Base-by-base conservation (phyloP, 306 rosid species). In the Cucumis cinereus region DNA sequence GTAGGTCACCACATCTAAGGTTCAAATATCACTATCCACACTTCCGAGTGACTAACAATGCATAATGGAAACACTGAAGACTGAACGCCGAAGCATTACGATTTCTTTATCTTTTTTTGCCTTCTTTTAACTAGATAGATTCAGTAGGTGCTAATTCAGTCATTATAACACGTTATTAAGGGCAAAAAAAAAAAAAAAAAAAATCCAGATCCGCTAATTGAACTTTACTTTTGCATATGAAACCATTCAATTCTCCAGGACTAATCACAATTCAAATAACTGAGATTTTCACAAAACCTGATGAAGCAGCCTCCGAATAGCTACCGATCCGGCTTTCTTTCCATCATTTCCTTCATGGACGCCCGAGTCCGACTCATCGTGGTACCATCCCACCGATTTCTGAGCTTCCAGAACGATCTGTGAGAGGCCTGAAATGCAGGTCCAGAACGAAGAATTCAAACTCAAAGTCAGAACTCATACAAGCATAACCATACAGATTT, bases 321-420 rank as follows among this genome's bases (percentile, higher is more conserved):
- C 57, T 59, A 67, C 78, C 49, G 78, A 79, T 66, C 83, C 79
- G 38, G 62, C 81, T 41, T 84, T 81, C 76, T 76, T 79, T 53
- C 59, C 77, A 69, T 59, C 81, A 38, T 74, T 22, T 24, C 59
- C 72, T 1, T 81, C 75, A 20, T 28, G 77, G 61, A 70, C 12
- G 1, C 90, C 88, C 33, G 85, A 81, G 50, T 82, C 87, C 75
- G 90, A 81, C 77, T 87, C 90, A 83, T 79, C 87, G 82, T 83
- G 86, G 82, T 85, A 85, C 91, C 91, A 93, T 41, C 96, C 96
- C 28, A 92, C 89, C 52, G 97, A 75, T 88, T 80, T 90, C 86
- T 90, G 97, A 59, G 96, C 96, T 77, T 92, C 93, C 35, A 90
- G 54, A 61, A 92, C 97, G 84, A 92, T 88, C 84, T 92, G 92